Conservation (phyloP, 768 basidiomycete species). For the Russula abietina region DNA sequence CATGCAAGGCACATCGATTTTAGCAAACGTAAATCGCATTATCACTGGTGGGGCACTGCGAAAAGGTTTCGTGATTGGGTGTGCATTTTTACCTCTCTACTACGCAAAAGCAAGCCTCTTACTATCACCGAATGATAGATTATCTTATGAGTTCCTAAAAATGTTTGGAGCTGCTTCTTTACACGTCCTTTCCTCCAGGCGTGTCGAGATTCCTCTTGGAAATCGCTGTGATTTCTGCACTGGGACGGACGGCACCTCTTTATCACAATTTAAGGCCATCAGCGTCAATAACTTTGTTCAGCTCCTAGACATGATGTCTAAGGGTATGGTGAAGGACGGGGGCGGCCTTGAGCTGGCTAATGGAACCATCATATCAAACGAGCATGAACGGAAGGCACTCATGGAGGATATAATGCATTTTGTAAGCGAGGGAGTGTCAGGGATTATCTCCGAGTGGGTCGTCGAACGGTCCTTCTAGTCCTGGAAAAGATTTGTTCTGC, state of each 20-base stretch:
- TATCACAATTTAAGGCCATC: not conserved
- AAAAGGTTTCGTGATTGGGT: not conserved
- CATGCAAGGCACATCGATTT: slow-evolving; percentile 1
- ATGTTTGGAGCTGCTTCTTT: slow-evolving; percentile 1
- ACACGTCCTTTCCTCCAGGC: not conserved
- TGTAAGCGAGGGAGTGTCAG: not conserved
- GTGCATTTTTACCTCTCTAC: not conserved
- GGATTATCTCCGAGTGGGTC: slow-evolving; percentile 1
- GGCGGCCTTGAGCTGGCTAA: not conserved
- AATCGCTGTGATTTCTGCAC: not conserved
- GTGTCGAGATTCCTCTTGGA: not conserved
- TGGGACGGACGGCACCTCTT: not conserved
- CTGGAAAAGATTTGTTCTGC: not conserved
- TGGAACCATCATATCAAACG: not conserved
- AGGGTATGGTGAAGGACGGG: not conserved
- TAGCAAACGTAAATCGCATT: slow-evolving; percentile 3
- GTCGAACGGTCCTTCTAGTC: not conserved
- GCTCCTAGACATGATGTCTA: not conserved
- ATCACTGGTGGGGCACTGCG: not conserved
- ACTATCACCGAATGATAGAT: not conserved
- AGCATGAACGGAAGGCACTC: not conserved
- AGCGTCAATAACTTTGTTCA: not conserved
- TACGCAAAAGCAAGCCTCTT: not conserved
- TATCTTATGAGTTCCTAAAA: not conserved
- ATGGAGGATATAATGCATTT: not conserved